Evolutionary conservation across 352 stramenopile genomes (phyloP), one percentile per base, ranked within the genome.

Genomic region (Pythium biforme): DNA sequence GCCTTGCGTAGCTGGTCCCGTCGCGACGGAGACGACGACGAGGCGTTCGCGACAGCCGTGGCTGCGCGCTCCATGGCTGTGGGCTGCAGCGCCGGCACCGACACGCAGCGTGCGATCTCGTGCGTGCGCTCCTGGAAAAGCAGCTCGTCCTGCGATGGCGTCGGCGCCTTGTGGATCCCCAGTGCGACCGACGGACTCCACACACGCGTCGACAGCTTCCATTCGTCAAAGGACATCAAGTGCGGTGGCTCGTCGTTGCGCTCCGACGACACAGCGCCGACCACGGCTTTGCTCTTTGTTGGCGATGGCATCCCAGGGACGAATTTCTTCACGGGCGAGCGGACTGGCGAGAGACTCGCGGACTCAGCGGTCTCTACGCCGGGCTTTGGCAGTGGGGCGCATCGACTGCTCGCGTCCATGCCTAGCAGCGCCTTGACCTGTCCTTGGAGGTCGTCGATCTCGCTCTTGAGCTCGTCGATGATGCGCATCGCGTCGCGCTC

Each of bases 381-480:
- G 26, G 48, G 17, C n/a, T 34, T 65, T 2, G 37, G 22, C 27
- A 52, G 25, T 2, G 26, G 7, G 4, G 11, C 8, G 15, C 34
- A 25, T n/a, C 39, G 34, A 3, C 45, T n/a, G 17, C 0, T 26
- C 3, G 41, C 29, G 3, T 61, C 40, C 11, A 69, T 14, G 8
- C 54, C 52, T 14, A 86, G 58, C 4, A 87, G 53, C 19, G 69
- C 26, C 39, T 86, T 87, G n/a, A 88, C 66, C 49, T 88, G 73
- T 7, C 41, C 25, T 39, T 88, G 77, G 4, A 90, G 57, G 2
- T 74, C 63, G 19, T 90, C 79, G 55, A 88, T 73, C 41, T 88
- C 79, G 25, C 47, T 56, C 58, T 84, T 86, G 41, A 90, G 69
- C 14, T 88, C 77, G 39, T 90, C 81, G 52, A 90, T 88, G 67